Evolutionary conservation across 345 rosid species (phyloP), one percentile per base, ranked within the genome.

Genomic region (Bruguiera parviflora): DNA sequence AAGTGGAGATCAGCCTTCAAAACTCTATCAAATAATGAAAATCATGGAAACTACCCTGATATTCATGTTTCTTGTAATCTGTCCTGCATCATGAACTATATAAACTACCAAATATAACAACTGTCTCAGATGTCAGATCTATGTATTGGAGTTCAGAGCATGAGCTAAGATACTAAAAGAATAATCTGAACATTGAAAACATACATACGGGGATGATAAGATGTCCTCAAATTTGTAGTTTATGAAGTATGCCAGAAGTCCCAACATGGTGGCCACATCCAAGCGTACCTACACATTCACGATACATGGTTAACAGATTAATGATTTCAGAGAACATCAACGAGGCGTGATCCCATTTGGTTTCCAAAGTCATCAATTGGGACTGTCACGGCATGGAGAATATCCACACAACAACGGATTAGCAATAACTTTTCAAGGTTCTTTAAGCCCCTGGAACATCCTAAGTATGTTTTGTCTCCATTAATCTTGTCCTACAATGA

Each of bases 191-290:
- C 61, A 66, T 13, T 39, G 52, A 74, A 72, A 61, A 29, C 60
- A 64, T 58, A 74, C 88, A 46, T 87, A 94, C 98, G 97, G 97
- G 49, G 96, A 89, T 73, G 92, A 83, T 74, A 76, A 72, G 77
- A 93, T 83, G 77, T 89, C 74, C 88, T 89, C 98, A 75, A 94
- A 88, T 83, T 91, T 94, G 84, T 94, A 91, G 84, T 94, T 94
- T 71, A 94, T 87, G 76, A 89, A 71, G 79, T 82, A 94, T 71
- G 98, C 98, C 4, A 78, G 82, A 75, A 94, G 97, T 69, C 98
- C 98, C 89, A 94, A 77, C 71, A 88, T 74, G 64, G 94, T 81
- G 58, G 98, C 91, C 8, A 73, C 80, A 79, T 94, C 98, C 77
- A 94, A 73, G 69, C 98, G 96, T 53, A 91, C 95, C 98, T 94